Conservation (phyloP, 73 alveolate species). For the Tetrahymena thermophila region DNA sequence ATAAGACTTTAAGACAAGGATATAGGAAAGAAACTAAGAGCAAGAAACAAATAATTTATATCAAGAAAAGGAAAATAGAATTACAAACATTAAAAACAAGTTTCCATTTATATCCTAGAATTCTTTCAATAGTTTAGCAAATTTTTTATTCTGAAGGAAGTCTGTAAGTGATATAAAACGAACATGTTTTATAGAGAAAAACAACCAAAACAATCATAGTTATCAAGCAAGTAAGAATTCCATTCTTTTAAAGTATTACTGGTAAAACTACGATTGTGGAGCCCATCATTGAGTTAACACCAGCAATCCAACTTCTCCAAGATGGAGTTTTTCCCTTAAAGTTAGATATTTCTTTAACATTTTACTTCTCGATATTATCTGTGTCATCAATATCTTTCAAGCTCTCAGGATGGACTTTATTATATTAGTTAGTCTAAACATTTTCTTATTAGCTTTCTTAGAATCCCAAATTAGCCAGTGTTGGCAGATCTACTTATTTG, state of each 20-base stretch:
- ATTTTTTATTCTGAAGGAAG: background rate
- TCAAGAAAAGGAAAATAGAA: background rate
- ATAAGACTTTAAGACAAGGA: background rate
- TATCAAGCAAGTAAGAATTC: background rate
- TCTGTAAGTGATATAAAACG: background rate
- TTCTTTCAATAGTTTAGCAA: background rate
- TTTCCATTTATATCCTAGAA: background rate
- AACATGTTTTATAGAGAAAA: background rate
- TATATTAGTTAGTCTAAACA: no score
- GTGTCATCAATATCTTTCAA: no score
- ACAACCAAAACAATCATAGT: background rate
- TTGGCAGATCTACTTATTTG: no score
- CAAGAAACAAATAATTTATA: background rate
- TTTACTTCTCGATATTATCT: no score
- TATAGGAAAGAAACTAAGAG: background rate
- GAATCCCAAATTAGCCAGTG: no score
- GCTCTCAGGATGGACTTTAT: no score
- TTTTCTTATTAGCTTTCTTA: no score
- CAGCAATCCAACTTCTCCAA: background rate
- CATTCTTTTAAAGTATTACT: background rate
- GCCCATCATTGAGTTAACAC: background rate
- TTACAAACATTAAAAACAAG: background rate
- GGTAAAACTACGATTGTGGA: background rate
- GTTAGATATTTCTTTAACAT: no score
- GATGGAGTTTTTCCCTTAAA: background rate